Conservation (phyloP, 1,139 yeast species). For the Candida dubliniensis region DNA sequence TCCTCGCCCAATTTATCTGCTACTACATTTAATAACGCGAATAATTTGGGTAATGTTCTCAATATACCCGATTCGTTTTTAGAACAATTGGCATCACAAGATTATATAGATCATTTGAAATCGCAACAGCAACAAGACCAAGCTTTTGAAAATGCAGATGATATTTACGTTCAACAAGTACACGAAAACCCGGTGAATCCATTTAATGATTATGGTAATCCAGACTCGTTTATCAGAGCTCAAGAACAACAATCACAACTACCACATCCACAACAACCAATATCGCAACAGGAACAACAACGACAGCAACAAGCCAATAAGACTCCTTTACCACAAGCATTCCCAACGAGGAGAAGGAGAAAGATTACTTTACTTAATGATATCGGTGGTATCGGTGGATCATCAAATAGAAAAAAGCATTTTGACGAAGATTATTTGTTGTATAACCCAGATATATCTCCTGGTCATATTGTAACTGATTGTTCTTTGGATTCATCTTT, state of each 20-base stretch:
- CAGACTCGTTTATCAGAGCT: slow-evolving; percentile 33
- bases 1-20: slow-evolving; percentile 21
- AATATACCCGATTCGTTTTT: slow-evolving; percentile 34
- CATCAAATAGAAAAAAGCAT: slow-evolving; percentile 15
- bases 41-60: slow-evolving; percentile 26
- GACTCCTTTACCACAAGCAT: slow-evolving; percentile 18
- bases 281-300: slow-evolving; percentile 18
- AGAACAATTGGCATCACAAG: slow-evolving; percentile 23
- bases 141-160: slow-evolving; percentile 1
- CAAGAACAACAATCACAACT: slow-evolving; percentile 10
- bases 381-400: slow-evolving; percentile 15
- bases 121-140: slow-evolving; percentile 15
- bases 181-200: slow-evolving; percentile 22
- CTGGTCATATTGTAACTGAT: slow-evolving; percentile 38
- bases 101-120: slow-evolving; percentile 11
- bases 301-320: slow-evolving; percentile 7
- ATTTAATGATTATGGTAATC: slow-evolving; percentile 40
- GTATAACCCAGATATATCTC: slow-evolving; percentile 46
- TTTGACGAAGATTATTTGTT: slow-evolving; percentile 41
- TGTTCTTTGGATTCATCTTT: slow-evolving; percentile 29
- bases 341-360: slow-evolving; percentile 28
- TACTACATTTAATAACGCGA: slow-evolving; percentile 9
- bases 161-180: slow-evolving; percentile 4
- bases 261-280: slow-evolving; percentile 7
- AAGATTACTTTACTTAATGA: slow-evolving; percentile 37